These are phyloP conservation scores for Chaetothyriales sp. DNA, from an alignment of 2,329 filamentous ascomycete genomes.

Conservation along the genomic window DNA sequence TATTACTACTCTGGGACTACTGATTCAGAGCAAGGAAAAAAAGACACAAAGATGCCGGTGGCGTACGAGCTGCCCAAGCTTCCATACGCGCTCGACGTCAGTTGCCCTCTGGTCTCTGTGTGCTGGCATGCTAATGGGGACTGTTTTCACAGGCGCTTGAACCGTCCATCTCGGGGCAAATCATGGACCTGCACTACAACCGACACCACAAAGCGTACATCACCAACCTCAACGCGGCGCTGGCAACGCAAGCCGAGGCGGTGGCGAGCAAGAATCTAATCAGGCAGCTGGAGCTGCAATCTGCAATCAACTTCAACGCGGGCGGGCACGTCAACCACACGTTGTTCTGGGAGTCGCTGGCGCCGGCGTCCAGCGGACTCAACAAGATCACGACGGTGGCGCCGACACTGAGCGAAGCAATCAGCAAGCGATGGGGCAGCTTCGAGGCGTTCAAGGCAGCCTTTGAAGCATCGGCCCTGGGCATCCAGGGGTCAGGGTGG, in stretches of 20 bases:
- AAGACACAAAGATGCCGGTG: background rate
- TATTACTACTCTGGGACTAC: no score
- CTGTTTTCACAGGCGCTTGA: constrained; percentile 9
- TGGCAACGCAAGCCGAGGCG: constrained; percentile 54
- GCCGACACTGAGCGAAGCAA: constrained; percentile 46
- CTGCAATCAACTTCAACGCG: constrained; percentile 51
- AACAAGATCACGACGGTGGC: constrained; percentile 37
- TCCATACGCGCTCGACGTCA: constrained; percentile 4
- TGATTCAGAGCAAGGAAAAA: no score
- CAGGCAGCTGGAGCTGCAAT: constrained; percentile 45
- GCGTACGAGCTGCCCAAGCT: constrained; percentile 3
- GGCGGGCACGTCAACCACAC: constrained; percentile 51
- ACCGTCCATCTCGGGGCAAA: constrained; percentile 58
- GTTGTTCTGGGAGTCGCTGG: constrained; percentile 64
- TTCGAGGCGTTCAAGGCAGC: constrained; percentile 51
- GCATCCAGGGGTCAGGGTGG: constrained; percentile 75
- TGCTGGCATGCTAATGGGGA: background rate
- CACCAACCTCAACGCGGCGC: constrained; percentile 69
- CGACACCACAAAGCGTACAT: constrained; percentile 94
- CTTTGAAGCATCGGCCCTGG: constrained; percentile 53
- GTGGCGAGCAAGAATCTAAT: constrained; percentile 40
- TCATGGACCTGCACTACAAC: constrained; percentile 92
- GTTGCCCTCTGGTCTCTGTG: background rate
- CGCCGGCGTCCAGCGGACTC: constrained; percentile 44
- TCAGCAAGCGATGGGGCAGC: constrained; percentile 55